Evolutionary conservation across 495 filamentous ascomycete genomes (phyloP).

Genomic region (Extremus antarcticus): DNA sequence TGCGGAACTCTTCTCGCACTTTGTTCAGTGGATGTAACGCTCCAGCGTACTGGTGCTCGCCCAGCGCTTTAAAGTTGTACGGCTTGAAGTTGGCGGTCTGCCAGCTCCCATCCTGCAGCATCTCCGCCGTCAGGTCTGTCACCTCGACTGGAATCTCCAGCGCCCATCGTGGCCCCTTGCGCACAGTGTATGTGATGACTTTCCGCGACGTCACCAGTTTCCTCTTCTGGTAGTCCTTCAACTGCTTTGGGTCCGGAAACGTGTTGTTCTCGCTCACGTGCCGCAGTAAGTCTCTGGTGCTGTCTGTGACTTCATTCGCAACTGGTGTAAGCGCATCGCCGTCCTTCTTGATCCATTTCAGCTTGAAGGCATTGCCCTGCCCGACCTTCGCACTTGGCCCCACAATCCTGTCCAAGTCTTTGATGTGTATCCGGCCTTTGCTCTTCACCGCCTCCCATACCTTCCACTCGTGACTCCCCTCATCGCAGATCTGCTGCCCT

Average conservation of each 20-base stretch:
- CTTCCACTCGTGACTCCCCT: conserved; percentile 89
- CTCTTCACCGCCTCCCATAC: conserved; percentile 78
- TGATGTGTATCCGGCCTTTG: conserved; percentile 67
- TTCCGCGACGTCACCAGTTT: conserved; percentile 75
- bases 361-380: conserved; percentile 92
- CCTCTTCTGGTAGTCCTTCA: conserved; percentile 76
- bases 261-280: conserved; percentile 57
- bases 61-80: conserved; percentile 92
- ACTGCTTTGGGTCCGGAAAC: conserved; percentile 56
- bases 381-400: conserved; percentile 79
- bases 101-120: conserved; percentile 71
- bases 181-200: conserved; percentile 70
- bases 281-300: conserved; percentile 61
- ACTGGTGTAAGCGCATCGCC: conserved; percentile 27
- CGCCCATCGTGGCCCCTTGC: conserved; percentile 79
- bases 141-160: conserved; percentile 81
- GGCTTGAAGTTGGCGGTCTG: conserved; percentile 86
- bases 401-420: conserved; percentile 68
- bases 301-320: conserved; percentile 52
- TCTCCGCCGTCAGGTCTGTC: conserved; percentile 88
- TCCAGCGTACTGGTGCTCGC: conserved; percentile 65
- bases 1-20: conserved; percentile 83
- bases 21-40: conserved; percentile 92
- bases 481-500: conserved; percentile 61
- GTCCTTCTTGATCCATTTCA: conserved; percentile 90